Evolutionary conservation across 495 filamentous ascomycete genomes (phyloP), one percentile per base, ranked within the genome.

Genomic region (Hypoxylon subgilvum): DNA sequence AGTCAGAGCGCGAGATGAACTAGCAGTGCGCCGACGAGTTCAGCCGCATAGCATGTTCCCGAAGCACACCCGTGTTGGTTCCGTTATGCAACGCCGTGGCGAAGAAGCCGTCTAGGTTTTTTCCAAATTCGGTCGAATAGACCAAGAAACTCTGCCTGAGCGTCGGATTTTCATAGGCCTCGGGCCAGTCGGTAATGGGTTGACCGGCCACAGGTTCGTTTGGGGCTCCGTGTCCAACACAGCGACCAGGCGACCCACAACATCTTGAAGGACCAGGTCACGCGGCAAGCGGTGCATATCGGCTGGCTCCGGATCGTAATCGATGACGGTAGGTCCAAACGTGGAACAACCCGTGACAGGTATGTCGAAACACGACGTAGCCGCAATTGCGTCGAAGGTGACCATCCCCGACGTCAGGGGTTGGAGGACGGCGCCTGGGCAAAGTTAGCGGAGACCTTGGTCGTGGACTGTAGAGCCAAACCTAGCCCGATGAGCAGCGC

Each of bases 161-260:
- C 6, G 18, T 18, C 21, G 40, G 40, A 2, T 3, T 23, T 17
- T 6, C 17, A 25, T 44, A 44, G 17, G 8, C 40, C 6, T 44
- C 40, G 4, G 27, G 4, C 17, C 17, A 44, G 18, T 25, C 40
- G 19, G 2, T 30, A 1, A 4, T 16, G 40, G 40, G 21, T 44
- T 44, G 40, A 44, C 13, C 18, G 40, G 40, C 40, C 40, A 44
- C 12, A 44, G 21, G 40, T 44, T 44, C 18, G 40, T 12, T 21
- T 44, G 40, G 40, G 40, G 21, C 25, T 44, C 40, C 12, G 6
- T 2, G 16, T 44, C 40, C 12, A 21, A 25, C n/a, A 17, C 40
- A 2, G 40, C 27, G 25, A 44, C 40, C 21, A 44, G 12, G 16
- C 13, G 19, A 13, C 40, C 40, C 19, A 44, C 23, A 5, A 44